Percentiles rank a stretch among this genome's conserved stretches.
These are phyloP conservation scores for Podospora conica DNA, from an alignment of 495 filamentous ascomycete species.

Conservation along the genomic window DNA sequence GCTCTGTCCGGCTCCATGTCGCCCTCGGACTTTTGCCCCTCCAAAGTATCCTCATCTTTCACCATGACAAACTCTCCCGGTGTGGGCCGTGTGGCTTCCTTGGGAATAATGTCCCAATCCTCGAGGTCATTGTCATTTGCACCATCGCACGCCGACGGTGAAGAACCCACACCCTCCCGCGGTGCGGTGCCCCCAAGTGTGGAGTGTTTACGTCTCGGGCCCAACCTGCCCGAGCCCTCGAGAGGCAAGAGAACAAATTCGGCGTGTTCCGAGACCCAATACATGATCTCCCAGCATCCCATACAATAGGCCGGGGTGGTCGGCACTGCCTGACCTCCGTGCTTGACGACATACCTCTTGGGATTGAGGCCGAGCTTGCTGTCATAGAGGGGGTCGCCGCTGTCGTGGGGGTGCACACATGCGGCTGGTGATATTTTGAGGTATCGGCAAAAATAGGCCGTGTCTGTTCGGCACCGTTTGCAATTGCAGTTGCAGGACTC, in stretches of 20 bases:
- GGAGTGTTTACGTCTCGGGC: too few relatives aligned
- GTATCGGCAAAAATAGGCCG: not conserved
- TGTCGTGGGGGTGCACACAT: not conserved
- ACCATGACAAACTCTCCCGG: too few relatives aligned
- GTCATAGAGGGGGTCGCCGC: too few relatives aligned
- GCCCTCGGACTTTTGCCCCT: too few relatives aligned
- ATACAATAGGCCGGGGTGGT: not conserved
- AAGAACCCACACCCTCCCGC: too few relatives aligned
- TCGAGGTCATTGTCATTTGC: not conserved
- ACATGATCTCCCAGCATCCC: not conserved
- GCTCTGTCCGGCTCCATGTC: not conserved
- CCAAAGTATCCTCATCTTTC: not conserved
- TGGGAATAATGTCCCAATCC: not conserved
- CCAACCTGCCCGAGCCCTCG: not conserved
- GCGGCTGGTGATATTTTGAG: not conserved
- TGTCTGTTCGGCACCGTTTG: not conserved
- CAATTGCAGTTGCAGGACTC: not conserved
- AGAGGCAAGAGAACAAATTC: not conserved
- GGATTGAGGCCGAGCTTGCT: not conserved
- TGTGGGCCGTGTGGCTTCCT: too few relatives aligned
- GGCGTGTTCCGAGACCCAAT: not conserved
- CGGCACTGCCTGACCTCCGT: not conserved
- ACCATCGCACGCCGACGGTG: not conserved
- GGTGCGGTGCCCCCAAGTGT: not conserved
- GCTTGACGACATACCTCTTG: too few relatives aligned